Percentiles rank a stretch among this genome's conserved stretches.
phyloP scores from a whole-genome alignment of 225 moss, liverwort and hornwort species.

The Neckera pumila region DNA sequence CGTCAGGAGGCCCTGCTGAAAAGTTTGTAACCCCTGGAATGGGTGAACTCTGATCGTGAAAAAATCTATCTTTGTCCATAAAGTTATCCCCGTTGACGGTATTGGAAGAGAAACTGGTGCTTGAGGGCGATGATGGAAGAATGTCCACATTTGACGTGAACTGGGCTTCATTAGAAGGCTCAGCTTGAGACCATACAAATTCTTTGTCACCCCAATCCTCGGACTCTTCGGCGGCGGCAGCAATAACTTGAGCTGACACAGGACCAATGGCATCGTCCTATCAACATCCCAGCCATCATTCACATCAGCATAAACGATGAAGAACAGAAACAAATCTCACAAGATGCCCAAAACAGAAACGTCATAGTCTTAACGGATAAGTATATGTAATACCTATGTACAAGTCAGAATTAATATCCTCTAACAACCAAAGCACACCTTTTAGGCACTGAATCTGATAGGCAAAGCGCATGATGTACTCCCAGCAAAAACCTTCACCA shows the following conservation, averaged over 20 bases:
- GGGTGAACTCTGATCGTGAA: conserved; percentile 33
- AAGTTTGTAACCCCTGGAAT: background rate
- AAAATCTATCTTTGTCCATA: conserved; percentile 16
- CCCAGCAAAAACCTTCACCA: background rate
- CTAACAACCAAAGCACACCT: background rate
- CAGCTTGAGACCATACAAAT: conserved; percentile 45
- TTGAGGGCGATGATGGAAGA: background rate
- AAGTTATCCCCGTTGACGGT: background rate
- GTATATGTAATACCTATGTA: background rate
- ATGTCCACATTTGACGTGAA: background rate
- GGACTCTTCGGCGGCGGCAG: background rate
- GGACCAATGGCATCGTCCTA: background rate
- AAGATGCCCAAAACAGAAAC: background rate
- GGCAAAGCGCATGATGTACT: background rate
- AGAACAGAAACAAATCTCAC: background rate
- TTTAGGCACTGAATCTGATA: background rate
- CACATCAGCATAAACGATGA: background rate
- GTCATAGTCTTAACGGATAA: background rate
- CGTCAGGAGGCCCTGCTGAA: background rate
- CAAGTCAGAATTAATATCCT: background rate
- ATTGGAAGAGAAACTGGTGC: conserved; percentile 2
- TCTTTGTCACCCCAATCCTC: conserved; percentile 55
- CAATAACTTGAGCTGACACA: background rate
- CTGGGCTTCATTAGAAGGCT: conserved; percentile 12
- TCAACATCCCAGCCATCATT: background rate